A percentile compares a stretch with the other conserved stretches of the same genome.
These are phyloP conservation scores for Cunninghamia lanceolata DNA, from an alignment of 75 land plant genomes.

Conservation along the genomic window DNA sequence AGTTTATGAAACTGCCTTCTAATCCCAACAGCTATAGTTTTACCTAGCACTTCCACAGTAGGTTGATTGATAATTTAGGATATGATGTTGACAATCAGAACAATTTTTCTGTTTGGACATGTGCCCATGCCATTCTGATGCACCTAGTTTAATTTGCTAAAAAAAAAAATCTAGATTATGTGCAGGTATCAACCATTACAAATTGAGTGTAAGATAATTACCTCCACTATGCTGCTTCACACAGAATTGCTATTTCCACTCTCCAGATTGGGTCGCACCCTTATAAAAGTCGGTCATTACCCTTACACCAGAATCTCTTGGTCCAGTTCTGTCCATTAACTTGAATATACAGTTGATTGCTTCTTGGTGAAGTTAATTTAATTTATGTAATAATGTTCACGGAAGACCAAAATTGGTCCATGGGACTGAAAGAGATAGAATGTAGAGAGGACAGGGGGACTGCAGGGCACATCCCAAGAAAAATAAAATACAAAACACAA, in stretches of 20 bases:
- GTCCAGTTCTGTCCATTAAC: neutral
- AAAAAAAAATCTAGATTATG: neutral
- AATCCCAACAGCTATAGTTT: neutral
- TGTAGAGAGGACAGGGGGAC: no score
- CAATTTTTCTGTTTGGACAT: neutral
- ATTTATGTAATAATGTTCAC: no score
- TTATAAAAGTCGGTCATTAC: neutral
- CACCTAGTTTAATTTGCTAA: neutral
- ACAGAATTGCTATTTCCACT: neutral
- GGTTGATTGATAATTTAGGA: neutral
- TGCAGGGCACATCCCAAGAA: no score
- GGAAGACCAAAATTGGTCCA: no score
- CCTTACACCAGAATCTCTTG: neutral
- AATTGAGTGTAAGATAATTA: neutral
- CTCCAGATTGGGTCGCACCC: neutral
- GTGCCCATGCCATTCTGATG: neutral
- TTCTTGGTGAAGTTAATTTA: neutral
- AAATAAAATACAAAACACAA: no score
- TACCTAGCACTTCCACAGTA: neutral
- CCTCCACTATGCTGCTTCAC: neutral
- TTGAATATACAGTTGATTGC: neutral
- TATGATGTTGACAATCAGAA: neutral
- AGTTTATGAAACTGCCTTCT: neutral
- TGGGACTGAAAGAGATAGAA: no score
- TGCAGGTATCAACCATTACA: neutral